Evolutionary conservation across 805 yeast species (phyloP).

Genomic region (Hanseniaspora nectarophila): DNA sequence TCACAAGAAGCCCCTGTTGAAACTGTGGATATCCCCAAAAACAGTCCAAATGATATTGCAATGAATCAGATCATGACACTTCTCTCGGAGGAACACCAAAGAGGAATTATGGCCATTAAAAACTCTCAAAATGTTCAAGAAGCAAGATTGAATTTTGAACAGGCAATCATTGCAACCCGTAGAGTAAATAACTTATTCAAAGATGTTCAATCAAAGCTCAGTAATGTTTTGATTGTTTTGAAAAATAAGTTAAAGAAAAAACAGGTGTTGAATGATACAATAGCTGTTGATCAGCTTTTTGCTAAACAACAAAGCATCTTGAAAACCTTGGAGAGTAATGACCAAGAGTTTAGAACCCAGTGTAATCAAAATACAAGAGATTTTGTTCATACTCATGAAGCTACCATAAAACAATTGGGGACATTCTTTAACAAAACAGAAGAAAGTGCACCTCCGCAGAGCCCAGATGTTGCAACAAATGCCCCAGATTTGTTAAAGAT

Average conservation of each 20-base stretch:
- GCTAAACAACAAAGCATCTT: not conserved
- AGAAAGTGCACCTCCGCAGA: not conserved
- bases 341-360: not conserved
- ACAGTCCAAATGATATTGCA: not conserved
- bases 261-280: not conserved
- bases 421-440: slow-evolving; percentile 5
- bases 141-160: not conserved
- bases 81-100: not conserved
- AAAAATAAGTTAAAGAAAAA: slow-evolving; percentile 1
- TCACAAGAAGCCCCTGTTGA: not conserved
- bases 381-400: not conserved
- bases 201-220: not conserved
- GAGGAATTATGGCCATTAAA: not conserved
- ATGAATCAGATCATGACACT: not conserved
- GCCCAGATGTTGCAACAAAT: not conserved
- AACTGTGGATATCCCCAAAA: not conserved
- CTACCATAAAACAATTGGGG: too few species aligned
- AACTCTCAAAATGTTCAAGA: not conserved
- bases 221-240: not conserved
- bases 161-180: not conserved
- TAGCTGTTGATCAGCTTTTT: not conserved
- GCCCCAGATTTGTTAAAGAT: not conserved
- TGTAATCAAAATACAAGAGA: not conserved
- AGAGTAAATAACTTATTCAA: not conserved
- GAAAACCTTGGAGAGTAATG: not conserved